Evolutionary conservation across 2,329 filamentous ascomycete species (phyloP).

Genomic region (Fusarium fracticaudum): DNA sequence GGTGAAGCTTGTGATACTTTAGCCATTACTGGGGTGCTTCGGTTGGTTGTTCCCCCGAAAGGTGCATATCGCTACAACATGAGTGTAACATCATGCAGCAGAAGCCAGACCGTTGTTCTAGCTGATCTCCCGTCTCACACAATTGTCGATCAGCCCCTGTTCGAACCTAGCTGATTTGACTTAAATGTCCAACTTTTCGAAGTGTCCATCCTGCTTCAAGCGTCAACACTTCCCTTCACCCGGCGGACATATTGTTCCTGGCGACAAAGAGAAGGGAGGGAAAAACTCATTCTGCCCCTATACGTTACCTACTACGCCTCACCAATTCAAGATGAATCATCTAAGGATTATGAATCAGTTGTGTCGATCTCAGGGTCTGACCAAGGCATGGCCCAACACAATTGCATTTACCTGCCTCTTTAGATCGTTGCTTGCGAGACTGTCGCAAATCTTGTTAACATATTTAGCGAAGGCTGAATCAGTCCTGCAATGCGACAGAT

Average conservation of each 20-base stretch:
- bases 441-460: not conserved
- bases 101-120: not conserved
- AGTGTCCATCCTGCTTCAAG: not conserved
- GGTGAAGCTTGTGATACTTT: not conserved
- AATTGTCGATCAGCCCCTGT: not conserved
- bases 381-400: not conserved
- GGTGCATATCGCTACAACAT: not conserved
- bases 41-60: not conserved
- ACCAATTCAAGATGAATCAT: not conserved
- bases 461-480: not conserved
- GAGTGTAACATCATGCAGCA: not conserved
- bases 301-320: not conserved
- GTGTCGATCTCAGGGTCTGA: not conserved
- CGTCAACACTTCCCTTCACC: not conserved
- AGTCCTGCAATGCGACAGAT: not conserved
- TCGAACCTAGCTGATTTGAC: not conserved
- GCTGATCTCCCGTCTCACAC: not conserved
- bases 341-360: not conserved
- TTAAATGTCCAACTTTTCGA: not conserved
- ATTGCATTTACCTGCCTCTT: not conserved
- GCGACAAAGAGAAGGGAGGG: not conserved
- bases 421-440: not conserved
- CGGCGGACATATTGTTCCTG: not conserved
- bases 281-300: not conserved
- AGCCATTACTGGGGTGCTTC: not conserved